These are phyloP conservation scores for Ophiobolus disseminans DNA, from an alignment of 2,329 filamentous ascomycete species.

Conservation along the genomic window DNA sequence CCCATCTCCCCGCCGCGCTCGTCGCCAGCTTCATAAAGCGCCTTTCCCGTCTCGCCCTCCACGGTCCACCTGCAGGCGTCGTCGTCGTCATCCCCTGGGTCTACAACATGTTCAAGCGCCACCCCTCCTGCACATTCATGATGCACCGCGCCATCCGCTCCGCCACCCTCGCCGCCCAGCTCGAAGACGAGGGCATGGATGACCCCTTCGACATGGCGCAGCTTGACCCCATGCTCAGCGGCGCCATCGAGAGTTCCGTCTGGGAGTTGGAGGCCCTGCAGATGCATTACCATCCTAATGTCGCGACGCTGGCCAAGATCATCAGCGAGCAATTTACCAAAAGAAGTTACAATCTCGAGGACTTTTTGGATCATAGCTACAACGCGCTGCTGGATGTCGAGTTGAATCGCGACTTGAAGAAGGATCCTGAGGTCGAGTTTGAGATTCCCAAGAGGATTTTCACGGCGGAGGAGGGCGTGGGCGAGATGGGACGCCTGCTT, in stretches of 20 bases:
- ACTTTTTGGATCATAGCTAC: constrained; percentile 96
- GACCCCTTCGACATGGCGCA: constrained; percentile 83
- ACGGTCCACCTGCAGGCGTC: constrained; percentile 86
- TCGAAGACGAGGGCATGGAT: constrained; percentile 68
- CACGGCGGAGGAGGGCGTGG: constrained; percentile 47
- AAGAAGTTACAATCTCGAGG: constrained; percentile 90
- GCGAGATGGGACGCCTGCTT: constrained; percentile 41
- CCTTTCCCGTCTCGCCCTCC: constrained; percentile 82
- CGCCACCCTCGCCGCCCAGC: constrained; percentile 61
- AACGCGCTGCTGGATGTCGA: constrained; percentile 83
- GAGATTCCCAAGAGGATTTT: constrained; percentile 91
- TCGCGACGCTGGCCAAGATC: constrained; percentile 91
- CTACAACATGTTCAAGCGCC: constrained; percentile 90
- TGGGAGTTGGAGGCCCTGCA: constrained; percentile 95
- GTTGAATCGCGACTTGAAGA: constrained; percentile 81
- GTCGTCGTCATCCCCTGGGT: constrained; percentile 90
- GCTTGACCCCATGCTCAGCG: constrained; percentile 81
- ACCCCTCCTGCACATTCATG: constrained; percentile 95
- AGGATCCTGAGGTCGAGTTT: constrained; percentile 87
- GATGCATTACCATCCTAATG: constrained; percentile 95
- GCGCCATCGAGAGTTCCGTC: constrained; percentile 87
- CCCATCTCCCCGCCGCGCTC: constrained; percentile 87
- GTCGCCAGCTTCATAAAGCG: constrained; percentile 97
- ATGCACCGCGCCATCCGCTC: constrained; percentile 78
- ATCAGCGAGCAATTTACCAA: constrained; percentile 98